These are phyloP conservation scores for Tritrichomonas musculus DNA, from an alignment of 208 protist species.

Conservation along the genomic window DNA sequence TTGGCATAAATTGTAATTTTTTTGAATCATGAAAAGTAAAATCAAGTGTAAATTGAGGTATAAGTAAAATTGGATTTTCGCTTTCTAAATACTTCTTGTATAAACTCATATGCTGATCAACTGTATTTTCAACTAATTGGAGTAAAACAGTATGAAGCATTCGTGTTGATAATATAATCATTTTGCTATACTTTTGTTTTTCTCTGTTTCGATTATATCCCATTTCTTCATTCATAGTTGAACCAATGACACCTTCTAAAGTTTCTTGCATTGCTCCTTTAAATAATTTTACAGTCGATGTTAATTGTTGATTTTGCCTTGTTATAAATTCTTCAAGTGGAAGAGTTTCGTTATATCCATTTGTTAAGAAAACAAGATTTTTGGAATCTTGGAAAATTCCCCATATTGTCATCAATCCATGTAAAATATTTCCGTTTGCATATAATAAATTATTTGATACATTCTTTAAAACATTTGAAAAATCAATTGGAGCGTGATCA, in stretches of 20 bases:
- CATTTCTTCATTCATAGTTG: neutral
- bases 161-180: neutral
- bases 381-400: slow-evolving; percentile 3
- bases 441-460: neutral
- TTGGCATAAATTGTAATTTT: neutral
- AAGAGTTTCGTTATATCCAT: neutral
- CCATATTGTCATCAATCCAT: neutral
- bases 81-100: neutral
- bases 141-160: slow-evolving; percentile 11
- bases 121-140: neutral
- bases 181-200: neutral
- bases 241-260: slow-evolving; percentile 11
- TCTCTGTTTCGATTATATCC: neutral
- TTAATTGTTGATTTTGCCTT: neutral
- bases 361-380: neutral
- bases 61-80: neutral
- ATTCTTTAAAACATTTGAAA: neutral
- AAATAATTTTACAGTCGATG: neutral
- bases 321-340: slow-evolving; percentile 13
- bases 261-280: neutral
- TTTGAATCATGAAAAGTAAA: neutral
- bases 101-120: neutral
- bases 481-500: neutral
- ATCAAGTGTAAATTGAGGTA: neutral
- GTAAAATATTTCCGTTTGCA: neutral